Percentiles rank a stretch among this genome's conserved stretches.
Evolutionary conservation across 805 yeast species (phyloP).

Genomic region (Nakazawaea molendinolei): DNA sequence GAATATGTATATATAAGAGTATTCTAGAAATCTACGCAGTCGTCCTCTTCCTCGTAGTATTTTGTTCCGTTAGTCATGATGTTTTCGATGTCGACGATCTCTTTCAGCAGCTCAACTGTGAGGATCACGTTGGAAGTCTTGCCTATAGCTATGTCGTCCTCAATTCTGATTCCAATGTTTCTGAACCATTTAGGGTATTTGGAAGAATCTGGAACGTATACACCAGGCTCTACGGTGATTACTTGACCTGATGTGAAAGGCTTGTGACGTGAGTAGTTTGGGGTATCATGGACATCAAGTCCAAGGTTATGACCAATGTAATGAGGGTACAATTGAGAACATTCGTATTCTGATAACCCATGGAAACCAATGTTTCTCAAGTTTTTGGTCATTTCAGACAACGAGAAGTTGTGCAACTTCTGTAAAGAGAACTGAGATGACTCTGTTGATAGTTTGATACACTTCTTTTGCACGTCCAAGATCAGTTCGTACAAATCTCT

Average conservation of each 20-base stretch:
- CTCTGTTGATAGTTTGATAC: constrained; percentile 65
- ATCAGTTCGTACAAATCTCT: constrained; percentile 86
- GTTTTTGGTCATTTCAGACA: constrained; percentile 51
- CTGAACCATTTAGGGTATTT: constrained; percentile 75
- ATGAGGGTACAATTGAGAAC: constrained; percentile 74
- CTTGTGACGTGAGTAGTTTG: constrained; percentile 50
- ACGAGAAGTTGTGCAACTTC: constrained; percentile 70
- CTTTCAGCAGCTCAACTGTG: constrained; percentile 82
- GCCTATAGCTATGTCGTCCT: constrained; percentile 87
- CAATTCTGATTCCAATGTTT: constrained; percentile 90
- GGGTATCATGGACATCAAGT: constrained; percentile 82
- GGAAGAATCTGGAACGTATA: constrained; percentile 73
- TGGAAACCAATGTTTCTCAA: constrained; percentile 68
- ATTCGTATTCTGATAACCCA: constrained; percentile 42
- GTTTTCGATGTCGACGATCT: constrained; percentile 71
- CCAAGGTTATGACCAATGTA: constrained; percentile 95
- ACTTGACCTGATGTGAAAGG: constrained; percentile 66
- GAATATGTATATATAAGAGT: neutral
- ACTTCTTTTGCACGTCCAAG: constrained; percentile 68
- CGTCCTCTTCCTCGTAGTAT: constrained; percentile 8
- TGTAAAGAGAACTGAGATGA: constrained; percentile 48
- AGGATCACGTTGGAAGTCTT: constrained; percentile 45
- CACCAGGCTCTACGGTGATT: constrained; percentile 92
- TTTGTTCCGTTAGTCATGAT: constrained; percentile 53
- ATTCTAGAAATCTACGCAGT: neutral